Evolutionary conservation across 2,329 filamentous ascomycete genomes (phyloP).

Genomic region (Claviceps pazoutovae): DNA sequence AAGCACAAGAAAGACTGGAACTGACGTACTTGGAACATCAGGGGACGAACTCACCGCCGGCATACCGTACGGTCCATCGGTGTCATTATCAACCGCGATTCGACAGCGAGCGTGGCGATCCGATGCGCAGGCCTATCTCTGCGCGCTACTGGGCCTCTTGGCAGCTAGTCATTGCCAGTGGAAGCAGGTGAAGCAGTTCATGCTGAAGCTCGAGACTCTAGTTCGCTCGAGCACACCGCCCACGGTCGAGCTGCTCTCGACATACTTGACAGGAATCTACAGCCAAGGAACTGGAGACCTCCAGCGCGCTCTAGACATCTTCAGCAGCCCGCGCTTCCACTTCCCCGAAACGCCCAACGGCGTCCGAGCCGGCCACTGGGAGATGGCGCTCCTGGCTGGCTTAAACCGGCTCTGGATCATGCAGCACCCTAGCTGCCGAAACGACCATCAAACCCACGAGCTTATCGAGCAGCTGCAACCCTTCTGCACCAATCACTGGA

Average conservation of each 20-base stretch:
- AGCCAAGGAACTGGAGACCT: slow-evolving; percentile 66
- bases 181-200: slow-evolving; percentile 43
- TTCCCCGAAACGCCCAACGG: slow-evolving; percentile 24
- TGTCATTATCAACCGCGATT: slow-evolving; percentile 44
- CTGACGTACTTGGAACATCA: slow-evolving; percentile 5
- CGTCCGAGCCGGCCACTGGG: slow-evolving; percentile 39
- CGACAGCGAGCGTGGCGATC: slow-evolving; percentile 49
- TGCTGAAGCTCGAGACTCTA: slow-evolving; percentile 37
- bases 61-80: slow-evolving; percentile 25
- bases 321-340: slow-evolving; percentile 45
- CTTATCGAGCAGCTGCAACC: slow-evolving; percentile 53
- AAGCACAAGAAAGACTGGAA: background rate
- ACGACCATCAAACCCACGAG: slow-evolving; percentile 43
- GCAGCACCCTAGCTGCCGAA: slow-evolving; percentile 43
- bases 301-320: slow-evolving; percentile 51
- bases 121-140: slow-evolving; percentile 53
- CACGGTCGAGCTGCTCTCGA: slow-evolving; percentile 34
- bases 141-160: slow-evolving; percentile 57
- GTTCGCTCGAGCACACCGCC: slow-evolving; percentile 26
- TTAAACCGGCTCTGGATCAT: slow-evolving; percentile 63
- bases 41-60: slow-evolving; percentile 23
- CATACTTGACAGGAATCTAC: slow-evolving; percentile 64
- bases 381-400: slow-evolving; percentile 50
- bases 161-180: slow-evolving; percentile 59
- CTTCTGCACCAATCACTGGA: slow-evolving; percentile 54